Evolutionary conservation across 495 filamentous ascomycete species (phyloP).

Genomic region (Clohesyomyces aquaticus): DNA sequence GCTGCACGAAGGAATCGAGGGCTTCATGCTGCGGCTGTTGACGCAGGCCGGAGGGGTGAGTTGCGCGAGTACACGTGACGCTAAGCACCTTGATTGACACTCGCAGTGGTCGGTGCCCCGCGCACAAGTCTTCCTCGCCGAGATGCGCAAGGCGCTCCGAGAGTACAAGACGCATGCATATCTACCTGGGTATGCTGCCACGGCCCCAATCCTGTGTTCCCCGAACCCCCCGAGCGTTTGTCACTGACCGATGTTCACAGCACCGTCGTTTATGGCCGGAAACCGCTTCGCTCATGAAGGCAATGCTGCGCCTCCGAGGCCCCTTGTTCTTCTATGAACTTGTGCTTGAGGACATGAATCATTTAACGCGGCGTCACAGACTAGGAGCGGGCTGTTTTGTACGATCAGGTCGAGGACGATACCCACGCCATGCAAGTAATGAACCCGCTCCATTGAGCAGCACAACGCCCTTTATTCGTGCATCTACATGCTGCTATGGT

Average conservation of each 20-base stretch:
- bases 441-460: background rate
- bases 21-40: constrained; percentile 35
- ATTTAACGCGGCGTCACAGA: background rate
- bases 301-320: background rate
- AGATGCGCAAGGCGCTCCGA: constrained; percentile 34
- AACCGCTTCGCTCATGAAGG: constrained; percentile 5
- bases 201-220: background rate
- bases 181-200: constrained; percentile 15
- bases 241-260: background rate
- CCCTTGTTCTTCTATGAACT: background rate
- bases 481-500: too few species aligned
- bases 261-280: constrained; percentile 22
- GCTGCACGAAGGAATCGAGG: constrained; percentile 38
- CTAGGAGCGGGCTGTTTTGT: background rate
- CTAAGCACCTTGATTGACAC: background rate
- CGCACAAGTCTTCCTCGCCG: constrained; percentile 34
- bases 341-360: background rate
- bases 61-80: background rate
- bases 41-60: constrained; percentile 35
- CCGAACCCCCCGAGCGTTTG: background rate
- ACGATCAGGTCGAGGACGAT: constrained; percentile 3
- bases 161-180: constrained; percentile 31
- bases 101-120: constrained; percentile 24
- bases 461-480: too few species aligned
- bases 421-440: background rate